These are phyloP conservation scores for Samsoniella hepiali DNA, from an alignment of 2,329 filamentous ascomycete species.

Conservation along the genomic window DNA sequence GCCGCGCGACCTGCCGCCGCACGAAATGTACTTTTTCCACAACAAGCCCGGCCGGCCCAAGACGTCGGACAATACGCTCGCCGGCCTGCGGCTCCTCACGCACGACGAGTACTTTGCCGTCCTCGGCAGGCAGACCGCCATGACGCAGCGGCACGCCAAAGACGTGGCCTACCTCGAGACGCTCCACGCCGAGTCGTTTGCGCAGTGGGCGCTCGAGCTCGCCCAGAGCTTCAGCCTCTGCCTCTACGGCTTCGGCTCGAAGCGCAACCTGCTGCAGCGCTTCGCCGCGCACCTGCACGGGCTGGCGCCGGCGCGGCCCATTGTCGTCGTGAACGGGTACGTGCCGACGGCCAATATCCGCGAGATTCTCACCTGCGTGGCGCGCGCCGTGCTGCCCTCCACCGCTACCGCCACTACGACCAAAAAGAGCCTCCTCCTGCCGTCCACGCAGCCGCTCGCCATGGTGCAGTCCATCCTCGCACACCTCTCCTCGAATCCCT, in stretches of 20 bases:
- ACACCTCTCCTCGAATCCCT: constrained; percentile 28
- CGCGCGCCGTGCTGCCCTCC: constrained; percentile 59
- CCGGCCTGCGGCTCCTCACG: constrained; percentile 71
- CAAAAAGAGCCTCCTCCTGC: not conserved
- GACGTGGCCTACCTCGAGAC: constrained; percentile 70
- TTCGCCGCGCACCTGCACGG: constrained; percentile 69
- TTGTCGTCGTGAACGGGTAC: constrained; percentile 88
- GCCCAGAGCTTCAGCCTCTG: constrained; percentile 84
- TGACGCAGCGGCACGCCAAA: constrained; percentile 59
- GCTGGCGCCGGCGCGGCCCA: constrained; percentile 34
- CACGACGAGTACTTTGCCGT: constrained; percentile 85
- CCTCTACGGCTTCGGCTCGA: constrained; percentile 90
- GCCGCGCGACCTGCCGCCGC: constrained; percentile 75
- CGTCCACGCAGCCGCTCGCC: constrained; percentile 9
- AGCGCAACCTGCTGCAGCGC: constrained; percentile 67
- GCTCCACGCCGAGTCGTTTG: constrained; percentile 76
- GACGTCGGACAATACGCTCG: constrained; percentile 82
- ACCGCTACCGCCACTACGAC: not conserved
- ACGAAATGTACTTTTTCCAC: constrained; percentile 92
- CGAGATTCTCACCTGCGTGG: constrained; percentile 58
- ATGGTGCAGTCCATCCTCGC: constrained; percentile 30
- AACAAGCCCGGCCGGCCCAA: constrained; percentile 78
- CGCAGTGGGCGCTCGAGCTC: constrained; percentile 91
- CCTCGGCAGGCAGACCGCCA: constrained; percentile 41
- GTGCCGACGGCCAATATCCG: constrained; percentile 61